Evolutionary conservation across 2,329 filamentous ascomycete species (phyloP).

Genomic region (Hortaea werneckii): DNA sequence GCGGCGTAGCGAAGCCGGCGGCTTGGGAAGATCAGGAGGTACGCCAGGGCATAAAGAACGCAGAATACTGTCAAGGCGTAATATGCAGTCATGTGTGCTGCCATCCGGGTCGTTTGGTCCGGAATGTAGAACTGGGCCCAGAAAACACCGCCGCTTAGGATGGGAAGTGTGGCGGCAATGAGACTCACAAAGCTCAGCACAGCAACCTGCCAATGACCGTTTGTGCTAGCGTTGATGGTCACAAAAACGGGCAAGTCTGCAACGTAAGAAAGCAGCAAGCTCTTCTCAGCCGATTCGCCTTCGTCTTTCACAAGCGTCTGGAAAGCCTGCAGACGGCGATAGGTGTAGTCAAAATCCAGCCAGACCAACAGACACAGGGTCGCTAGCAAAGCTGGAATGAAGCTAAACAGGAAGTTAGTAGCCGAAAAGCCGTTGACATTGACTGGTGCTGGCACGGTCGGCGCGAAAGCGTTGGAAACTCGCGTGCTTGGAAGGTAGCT

Average conservation of each 20-base stretch:
- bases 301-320: conserved; percentile 44
- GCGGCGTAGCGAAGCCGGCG: conserved; percentile 52
- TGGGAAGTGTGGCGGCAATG: conserved; percentile 52
- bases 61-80: conserved; percentile 66
- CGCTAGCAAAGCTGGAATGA: conserved; percentile 59
- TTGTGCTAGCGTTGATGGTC: conserved; percentile 47
- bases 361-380: conserved; percentile 58
- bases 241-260: conserved; percentile 54
- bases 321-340: conserved; percentile 61
- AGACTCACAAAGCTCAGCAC: conserved; percentile 49
- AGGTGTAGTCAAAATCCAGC: conserved; percentile 54
- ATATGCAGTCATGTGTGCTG: conserved; percentile 60
- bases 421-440: conserved; percentile 57
- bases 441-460: conserved; percentile 46
- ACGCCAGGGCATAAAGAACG: conserved; percentile 58
- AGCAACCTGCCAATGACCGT: conserved; percentile 57
- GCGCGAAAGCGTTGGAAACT: conserved; percentile 60
- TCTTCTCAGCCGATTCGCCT: conserved; percentile 52
- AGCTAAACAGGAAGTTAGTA: conserved; percentile 79
- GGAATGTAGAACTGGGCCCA: conserved; percentile 55
- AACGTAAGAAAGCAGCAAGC: conserved; percentile 61
- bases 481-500: conserved; percentile 61
- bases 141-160: conserved; percentile 61
- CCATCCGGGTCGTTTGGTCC: conserved; percentile 49
- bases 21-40: conserved; percentile 57